phyloP scores from a whole-genome alignment of 306 rosid species.

The Ziziphus jujuba region DNA sequence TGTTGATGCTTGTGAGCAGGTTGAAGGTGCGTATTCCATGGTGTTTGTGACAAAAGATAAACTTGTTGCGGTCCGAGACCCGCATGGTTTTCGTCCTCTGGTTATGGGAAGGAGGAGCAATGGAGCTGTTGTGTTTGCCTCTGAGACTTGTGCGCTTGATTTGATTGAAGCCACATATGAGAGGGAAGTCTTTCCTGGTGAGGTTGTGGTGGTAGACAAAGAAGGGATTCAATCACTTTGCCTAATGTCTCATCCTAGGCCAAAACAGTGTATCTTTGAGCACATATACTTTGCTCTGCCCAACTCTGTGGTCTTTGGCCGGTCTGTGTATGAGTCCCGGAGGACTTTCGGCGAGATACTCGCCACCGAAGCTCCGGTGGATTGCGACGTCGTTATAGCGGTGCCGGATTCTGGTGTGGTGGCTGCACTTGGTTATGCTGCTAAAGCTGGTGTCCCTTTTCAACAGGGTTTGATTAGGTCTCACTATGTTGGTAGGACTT shows the following conservation, averaged over 20 bases:
- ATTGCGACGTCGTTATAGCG: constrained; percentile 91
- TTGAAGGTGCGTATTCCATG: constrained; percentile 84
- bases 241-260: constrained; percentile 79
- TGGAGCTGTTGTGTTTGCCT: constrained; percentile 93
- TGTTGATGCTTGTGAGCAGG: constrained; percentile 83
- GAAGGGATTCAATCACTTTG: constrained; percentile 81
- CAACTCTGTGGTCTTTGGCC: constrained; percentile 77
- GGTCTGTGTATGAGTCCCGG: constrained; percentile 82
- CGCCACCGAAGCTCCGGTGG: constrained; percentile 82
- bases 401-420: constrained; percentile 98
- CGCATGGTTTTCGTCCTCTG: constrained; percentile 79
- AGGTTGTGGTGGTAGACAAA: constrained; percentile 80
- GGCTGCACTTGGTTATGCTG: constrained; percentile 96
- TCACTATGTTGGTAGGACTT: constrained; percentile 96
- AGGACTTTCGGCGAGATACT: constrained; percentile 75
- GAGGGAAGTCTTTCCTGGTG: constrained; percentile 89
- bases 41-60: constrained; percentile 78
- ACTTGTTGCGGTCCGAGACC: constrained; percentile 81
- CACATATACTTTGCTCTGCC: constrained; percentile 94
- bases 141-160: constrained; percentile 97
- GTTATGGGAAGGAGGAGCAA: constrained; percentile 95
- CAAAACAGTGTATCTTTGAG: constrained; percentile 87
- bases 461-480: constrained; percentile 94
- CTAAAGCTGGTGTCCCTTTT: constrained; percentile 84
- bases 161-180: constrained; percentile 94